A percentile compares a stretch with the other conserved stretches of the same genome.
Conservation (phyloP, 805 yeast genomes). For the Blastobotrys muscicola region DNA sequence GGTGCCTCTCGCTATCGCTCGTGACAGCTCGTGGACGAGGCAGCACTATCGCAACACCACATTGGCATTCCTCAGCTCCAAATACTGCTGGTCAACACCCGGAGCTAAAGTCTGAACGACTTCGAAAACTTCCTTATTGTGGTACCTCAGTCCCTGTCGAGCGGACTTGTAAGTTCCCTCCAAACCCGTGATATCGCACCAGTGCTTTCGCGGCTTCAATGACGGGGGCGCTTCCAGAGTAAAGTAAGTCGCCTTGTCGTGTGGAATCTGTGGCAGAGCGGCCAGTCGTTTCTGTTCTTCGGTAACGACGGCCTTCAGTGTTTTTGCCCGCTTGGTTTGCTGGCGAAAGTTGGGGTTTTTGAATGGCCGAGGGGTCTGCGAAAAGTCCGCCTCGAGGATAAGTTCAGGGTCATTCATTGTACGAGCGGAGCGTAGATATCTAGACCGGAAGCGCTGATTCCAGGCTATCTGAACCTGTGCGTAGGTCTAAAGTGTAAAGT, state of each 20-base stretch:
- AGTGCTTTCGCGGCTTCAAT: slow-evolving; percentile 65
- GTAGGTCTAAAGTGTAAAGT: too few species aligned
- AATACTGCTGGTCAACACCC: slow-evolving; percentile 88
- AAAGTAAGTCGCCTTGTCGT: slow-evolving; percentile 48
- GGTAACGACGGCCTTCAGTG: slow-evolving; percentile 51
- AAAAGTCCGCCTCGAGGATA: slow-evolving; percentile 18
- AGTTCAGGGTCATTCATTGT: too few species aligned
- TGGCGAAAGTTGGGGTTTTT: slow-evolving; percentile 42
- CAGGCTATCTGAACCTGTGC: too few species aligned
- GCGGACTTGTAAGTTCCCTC: slow-evolving; percentile 70
- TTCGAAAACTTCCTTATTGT: slow-evolving; percentile 75
- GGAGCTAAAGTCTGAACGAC: slow-evolving; percentile 70
- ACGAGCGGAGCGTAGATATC: too few species aligned
- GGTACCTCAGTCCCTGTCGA: slow-evolving; percentile 56
- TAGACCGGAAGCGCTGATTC: too few species aligned
- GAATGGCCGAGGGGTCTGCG: slow-evolving; percentile 32
- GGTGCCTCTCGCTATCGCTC: background rate
- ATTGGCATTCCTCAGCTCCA: slow-evolving; percentile 80
- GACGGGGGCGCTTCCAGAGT: slow-evolving; percentile 82
- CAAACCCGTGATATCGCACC: slow-evolving; percentile 91
- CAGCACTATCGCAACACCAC: slow-evolving; percentile 52
- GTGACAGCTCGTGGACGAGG: background rate
- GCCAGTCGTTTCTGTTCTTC: slow-evolving; percentile 70
- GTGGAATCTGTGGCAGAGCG: slow-evolving; percentile 15
- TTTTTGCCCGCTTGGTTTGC: slow-evolving; percentile 56